phyloP scores from a whole-genome alignment of 192 early-diverging fungal genomes.

The Backusella australiensis region DNA sequence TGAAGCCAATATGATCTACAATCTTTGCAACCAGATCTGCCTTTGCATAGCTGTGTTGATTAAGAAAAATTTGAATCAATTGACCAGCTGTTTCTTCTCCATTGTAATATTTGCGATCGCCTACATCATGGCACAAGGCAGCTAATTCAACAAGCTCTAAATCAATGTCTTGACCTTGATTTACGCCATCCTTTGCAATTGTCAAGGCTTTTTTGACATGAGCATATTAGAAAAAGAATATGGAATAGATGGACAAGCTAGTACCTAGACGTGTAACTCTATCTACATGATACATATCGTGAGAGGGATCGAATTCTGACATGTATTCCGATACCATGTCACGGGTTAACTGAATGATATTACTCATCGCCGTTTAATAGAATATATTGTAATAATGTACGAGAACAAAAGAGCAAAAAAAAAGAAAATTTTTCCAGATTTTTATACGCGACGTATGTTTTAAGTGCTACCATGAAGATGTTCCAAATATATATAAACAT shows the following conservation, averaged over 20 bases:
- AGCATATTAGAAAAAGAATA: neutral
- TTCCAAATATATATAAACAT: neutral
- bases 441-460: neutral
- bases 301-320: slow-evolving; percentile 64
- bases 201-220: slow-evolving; percentile 29
- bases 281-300: slow-evolving; percentile 69
- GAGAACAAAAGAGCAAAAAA: slow-evolving; percentile 7
- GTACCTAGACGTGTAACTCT: slow-evolving; percentile 59
- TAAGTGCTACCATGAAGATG: neutral
- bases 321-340: slow-evolving; percentile 61
- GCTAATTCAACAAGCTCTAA: slow-evolving; percentile 61
- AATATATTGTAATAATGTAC: neutral
- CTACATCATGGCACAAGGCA: slow-evolving; percentile 67
- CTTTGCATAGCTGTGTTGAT: slow-evolving; percentile 36
- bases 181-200: slow-evolving; percentile 39
- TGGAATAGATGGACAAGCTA: neutral
- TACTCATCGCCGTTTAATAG: neutral
- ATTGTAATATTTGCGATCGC: slow-evolving; percentile 65
- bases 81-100: slow-evolving; percentile 44
- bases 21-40: slow-evolving; percentile 53
- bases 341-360: slow-evolving; percentile 37
- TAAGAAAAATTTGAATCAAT: slow-evolving; percentile 45
- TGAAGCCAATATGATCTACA: slow-evolving; percentile 60
- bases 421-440: neutral
- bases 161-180: slow-evolving; percentile 39